A percentile compares a stretch with the other conserved stretches of the same genome.
Conservation (phyloP, 116 monocot genomes). For the Trichopus zeylanicus region DNA sequence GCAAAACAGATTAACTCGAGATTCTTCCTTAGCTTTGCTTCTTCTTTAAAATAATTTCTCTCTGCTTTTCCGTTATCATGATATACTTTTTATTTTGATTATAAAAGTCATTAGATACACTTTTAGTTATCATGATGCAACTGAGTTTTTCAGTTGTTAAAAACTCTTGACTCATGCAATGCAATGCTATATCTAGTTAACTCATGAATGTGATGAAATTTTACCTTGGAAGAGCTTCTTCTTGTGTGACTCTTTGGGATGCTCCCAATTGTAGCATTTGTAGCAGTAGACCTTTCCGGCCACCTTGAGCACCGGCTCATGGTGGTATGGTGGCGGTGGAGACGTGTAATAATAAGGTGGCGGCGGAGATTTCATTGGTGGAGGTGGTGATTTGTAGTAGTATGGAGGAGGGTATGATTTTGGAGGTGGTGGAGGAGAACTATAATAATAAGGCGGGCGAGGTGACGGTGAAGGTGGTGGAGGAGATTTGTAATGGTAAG, state of each 20-base stretch:
- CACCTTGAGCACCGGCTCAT: constrained; percentile 9
- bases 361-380: background rate
- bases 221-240: constrained; percentile 19
- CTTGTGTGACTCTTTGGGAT: constrained; percentile 17
- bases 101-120: background rate
- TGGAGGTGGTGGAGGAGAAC: background rate
- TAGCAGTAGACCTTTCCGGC: constrained; percentile 21
- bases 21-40: background rate
- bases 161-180: background rate
- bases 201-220: background rate
- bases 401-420: background rate
- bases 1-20: background rate
- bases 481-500: constrained; percentile 4
- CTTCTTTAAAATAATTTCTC: background rate
- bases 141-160: background rate
- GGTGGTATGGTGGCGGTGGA: constrained; percentile 8
- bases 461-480: background rate
- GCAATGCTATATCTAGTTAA: background rate
- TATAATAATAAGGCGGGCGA: background rate
- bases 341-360: constrained; percentile 3
- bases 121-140: background rate
- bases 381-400: background rate
- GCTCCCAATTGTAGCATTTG: constrained; percentile 24
- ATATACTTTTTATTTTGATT: background rate
- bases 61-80: background rate